Base-by-base conservation (phyloP, 106 monocot genomes). In the Apostasia shenzhenica region DNA sequence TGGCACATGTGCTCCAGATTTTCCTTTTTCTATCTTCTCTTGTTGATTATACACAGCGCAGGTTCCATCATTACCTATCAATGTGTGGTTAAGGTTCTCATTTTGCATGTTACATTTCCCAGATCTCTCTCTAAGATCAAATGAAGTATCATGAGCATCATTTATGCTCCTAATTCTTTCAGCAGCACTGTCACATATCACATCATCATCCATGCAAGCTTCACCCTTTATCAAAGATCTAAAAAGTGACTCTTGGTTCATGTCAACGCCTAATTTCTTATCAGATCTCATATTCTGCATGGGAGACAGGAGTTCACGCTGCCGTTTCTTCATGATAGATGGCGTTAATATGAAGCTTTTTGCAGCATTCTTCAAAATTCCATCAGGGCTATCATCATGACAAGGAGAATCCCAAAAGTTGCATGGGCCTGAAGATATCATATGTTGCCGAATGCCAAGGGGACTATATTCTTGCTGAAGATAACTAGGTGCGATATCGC, bases 311-410 rank as follows among this genome's bases (percentile, higher is more conserved):
- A 85, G 39, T 46, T 85, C 88, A 41, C 78, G 78, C 11, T 83
- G 85, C n/a, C 92, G 48, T 79, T 93, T 93, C 81, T 83, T 93
- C 83, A 85, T 66, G 64, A 88, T 88, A 14, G 92, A 86, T 38
- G 92, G 88, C 41, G 88, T 88, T 55, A 59, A 70, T 46, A 67
- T 14, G 63, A 82, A 84, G 69, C 81, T 83, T 79, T 83, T 85
- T 13, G 82, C 92, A 71, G 92, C 88, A 81, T 64, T 82, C 61
- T 73, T 88, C 41, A 92, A 73, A 41, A 81, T 54, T 69, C 55
- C 76, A 72, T 76, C 83, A 42, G 85, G 78, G 45, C 79, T 85
- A 44, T 76, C 76, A 64, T 85, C 88, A 78, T 54, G 39, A 48
- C 78, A 70, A 62, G 81, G 76, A 43, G 78, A 77, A 72, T 87